phyloP scores from a whole-genome alignment of 148 eudicot species.

The Dianthus caryophyllus region DNA sequence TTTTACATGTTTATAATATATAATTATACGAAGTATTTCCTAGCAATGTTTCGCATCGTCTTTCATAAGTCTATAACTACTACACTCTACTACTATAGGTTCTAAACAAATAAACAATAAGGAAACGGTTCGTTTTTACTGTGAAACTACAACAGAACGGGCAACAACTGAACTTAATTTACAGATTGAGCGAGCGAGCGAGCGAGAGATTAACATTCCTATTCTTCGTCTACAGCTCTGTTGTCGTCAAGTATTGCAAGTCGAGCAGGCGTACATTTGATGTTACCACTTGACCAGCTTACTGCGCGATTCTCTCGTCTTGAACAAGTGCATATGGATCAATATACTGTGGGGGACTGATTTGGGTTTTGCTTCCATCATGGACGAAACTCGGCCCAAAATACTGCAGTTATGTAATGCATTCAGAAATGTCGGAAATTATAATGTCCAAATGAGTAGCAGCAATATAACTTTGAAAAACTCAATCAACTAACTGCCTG shows the following conservation, averaged over 20 bases:
- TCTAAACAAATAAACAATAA: no score
- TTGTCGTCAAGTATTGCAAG: not conserved
- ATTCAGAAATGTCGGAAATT: not conserved
- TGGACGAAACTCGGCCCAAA: conserved; percentile 80
- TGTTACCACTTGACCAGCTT: conserved; percentile 20
- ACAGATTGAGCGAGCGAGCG: not conserved
- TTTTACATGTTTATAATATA: no score
- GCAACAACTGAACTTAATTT: not conserved
- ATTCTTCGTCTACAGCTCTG: not conserved
- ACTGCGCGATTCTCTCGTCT: conserved; percentile 66
- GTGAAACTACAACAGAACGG: not conserved
- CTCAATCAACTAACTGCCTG: no score
- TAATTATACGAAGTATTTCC: no score
- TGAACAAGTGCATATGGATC: conserved; percentile 82
- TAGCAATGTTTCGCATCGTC: no score
- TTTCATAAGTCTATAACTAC: no score
- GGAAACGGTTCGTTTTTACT: no score
- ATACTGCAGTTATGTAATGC: conserved; percentile 42
- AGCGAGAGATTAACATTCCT: not conserved
- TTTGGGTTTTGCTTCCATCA: conserved; percentile 37
- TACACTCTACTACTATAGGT: no score
- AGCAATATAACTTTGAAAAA: no score
- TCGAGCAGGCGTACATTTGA: not conserved
- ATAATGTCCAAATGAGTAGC: no score
- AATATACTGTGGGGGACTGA: conserved; percentile 52